Base-by-base conservation (phyloP, 2,329 filamentous ascomycete species). In the Trichoderma afroharzianum region DNA sequence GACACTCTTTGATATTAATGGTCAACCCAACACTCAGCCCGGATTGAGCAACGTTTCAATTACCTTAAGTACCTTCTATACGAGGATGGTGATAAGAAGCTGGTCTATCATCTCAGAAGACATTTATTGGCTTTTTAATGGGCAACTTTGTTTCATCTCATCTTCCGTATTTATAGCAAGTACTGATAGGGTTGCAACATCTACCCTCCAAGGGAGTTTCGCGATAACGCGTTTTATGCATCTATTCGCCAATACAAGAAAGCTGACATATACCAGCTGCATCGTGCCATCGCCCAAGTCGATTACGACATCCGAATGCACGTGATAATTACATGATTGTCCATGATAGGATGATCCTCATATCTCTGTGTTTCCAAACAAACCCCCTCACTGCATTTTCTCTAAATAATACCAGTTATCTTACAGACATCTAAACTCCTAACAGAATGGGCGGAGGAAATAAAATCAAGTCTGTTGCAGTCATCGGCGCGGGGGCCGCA, bases 401-500 rank as follows among this genome's bases (percentile, higher is more conserved):
- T n/a, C 9, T 30, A 26, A 9, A 26, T 28, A 5, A 62, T 61
- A 36, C 28, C 8, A 28, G 30, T 1, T 14, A 36, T 50, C 36
- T 21, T 7, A 14, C 39, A 8, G 12, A 36, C 24, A 5, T 12
- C 24, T 14, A 36, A 24, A 5, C 3, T 7, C 47, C 12, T 36
- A 28, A 39, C 9, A 68, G 8, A 21, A 71, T 71, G 70, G 70
- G 70, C 11, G 70, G 70, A 68, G 70, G 63, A 15, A 71, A 71
- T 36, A 53, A 61, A 58, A 71, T 66, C 71, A 72, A 72, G 53
- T 70, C 66, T 21, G 71, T 72, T 50, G 71, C 71, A 1, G 71
- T 72, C 36, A 70, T 72, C 15, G 71, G 71, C n/a, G 71, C 71
- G 9, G 71, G 71, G 11, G 71, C 71, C n/a, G 71, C 71, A 70